Percentiles rank a stretch among this genome's conserved stretches.
phyloP scores from a whole-genome alignment of 2,329 filamentous ascomycete genomes.

The Purpureocillium lavendulum region DNA sequence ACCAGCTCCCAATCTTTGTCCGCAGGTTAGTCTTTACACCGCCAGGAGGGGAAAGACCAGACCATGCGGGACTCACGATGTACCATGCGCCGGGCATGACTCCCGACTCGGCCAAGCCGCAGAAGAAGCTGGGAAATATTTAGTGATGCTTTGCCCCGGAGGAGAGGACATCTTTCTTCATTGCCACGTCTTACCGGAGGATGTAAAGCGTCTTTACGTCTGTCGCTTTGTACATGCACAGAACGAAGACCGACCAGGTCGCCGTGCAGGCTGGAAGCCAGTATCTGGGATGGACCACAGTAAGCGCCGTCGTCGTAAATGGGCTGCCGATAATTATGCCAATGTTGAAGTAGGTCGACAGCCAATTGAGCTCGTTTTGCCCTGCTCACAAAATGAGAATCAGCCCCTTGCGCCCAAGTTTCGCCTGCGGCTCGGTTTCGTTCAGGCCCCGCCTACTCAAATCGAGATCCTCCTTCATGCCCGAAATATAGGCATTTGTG shows the following conservation, averaged over 20 bases:
- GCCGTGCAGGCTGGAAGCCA: constrained; percentile 30
- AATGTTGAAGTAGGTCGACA: constrained; percentile 38
- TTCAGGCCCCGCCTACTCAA: neutral
- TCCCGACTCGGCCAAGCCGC: constrained; percentile 46
- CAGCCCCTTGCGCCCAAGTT: no score
- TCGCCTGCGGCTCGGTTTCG: no score
- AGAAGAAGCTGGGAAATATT: constrained; percentile 35
- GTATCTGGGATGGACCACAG: constrained; percentile 30
- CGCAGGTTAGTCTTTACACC: no score
- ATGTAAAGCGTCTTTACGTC: neutral
- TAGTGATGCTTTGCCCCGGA: no score
- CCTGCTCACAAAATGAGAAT: constrained; percentile 24
- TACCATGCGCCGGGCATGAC: constrained; percentile 37
- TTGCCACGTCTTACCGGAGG: neutral
- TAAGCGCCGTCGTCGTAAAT: constrained; percentile 35
- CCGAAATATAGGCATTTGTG: constrained; percentile 38
- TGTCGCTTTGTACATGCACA: constrained; percentile 25
- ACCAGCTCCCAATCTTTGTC: constrained; percentile 45
- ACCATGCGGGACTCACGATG: constrained; percentile 27
- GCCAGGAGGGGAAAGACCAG: no score
- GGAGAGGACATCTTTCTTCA: constrained; percentile 17
- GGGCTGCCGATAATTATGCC: constrained; percentile 36
- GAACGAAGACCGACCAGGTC: constrained; percentile 29
- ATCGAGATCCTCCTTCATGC: constrained; percentile 36
- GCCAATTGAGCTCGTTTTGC: constrained; percentile 33